These are phyloP conservation scores for Eucalyptus pauciflora DNA, from an alignment of 345 rosid species.

Conservation along the genomic window DNA sequence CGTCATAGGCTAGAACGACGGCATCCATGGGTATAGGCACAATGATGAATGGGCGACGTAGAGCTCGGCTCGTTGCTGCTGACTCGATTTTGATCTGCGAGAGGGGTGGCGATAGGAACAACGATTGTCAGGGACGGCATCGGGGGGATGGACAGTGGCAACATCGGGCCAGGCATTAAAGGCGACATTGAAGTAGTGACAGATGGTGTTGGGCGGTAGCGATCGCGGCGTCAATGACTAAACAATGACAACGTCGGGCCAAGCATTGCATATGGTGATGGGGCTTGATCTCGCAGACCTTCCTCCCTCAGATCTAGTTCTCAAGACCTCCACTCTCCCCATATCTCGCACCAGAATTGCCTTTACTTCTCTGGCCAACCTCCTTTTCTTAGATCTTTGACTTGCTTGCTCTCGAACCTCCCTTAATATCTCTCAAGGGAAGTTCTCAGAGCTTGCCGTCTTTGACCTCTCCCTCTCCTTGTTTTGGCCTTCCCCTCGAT, in stretches of 20 bases:
- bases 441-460: too few relatives aligned
- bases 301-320: too few relatives aligned
- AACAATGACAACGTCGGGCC: fast-evolving
- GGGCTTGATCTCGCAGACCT: fast-evolving
- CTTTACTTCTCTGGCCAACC: too few relatives aligned
- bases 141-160: too few relatives aligned
- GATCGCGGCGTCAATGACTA: fast-evolving
- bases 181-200: fast-evolving
- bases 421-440: fast-evolving
- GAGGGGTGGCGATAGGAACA: too few relatives aligned
- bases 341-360: too few relatives aligned
- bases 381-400: fast-evolving
- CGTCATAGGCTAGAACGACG: fast-evolving
- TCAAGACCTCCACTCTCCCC: too few relatives aligned
- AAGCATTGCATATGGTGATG: too few relatives aligned
- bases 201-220: fast-evolving
- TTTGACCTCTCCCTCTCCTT: too few relatives aligned
- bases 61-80: fast-evolving
- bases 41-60: fast-evolving
- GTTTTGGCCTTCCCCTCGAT: too few relatives aligned
- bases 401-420: too few relatives aligned
- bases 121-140: fast-evolving
- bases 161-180: fast-evolving
- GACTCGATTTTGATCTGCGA: too few relatives aligned
- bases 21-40: fast-evolving